Evolutionary conservation across 192 early-diverging fungal species (phyloP), one percentile per base, ranked within the genome.

Genomic region (Funneliformis mosseae): DNA sequence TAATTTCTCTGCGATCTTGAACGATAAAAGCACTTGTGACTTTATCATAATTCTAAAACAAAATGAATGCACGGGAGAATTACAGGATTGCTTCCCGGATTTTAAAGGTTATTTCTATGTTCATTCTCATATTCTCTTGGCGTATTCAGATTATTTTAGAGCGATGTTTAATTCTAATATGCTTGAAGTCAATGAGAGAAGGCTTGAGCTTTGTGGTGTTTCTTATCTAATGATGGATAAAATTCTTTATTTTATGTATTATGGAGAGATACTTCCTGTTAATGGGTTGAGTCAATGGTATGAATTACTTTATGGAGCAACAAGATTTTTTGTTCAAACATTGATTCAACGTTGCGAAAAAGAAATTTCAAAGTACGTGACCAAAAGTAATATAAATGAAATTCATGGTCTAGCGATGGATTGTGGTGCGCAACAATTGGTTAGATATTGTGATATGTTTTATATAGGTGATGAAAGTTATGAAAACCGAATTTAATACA

Each of bases 371-470:
- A 46, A 46, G 3, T 73, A 48, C 11, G 4, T 73, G 2, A 73
- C 23, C 28, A 27, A 48, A 5, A 23, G 48, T 10, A 73, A 73
- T 16, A 45, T 46, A 14, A 25, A 48, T 5, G 71, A 73, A 33
- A 10, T 73, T 25, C 10, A 23, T 7, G 10, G 4, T 5, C 14
- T 73, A 27, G 27, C 46, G 5, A 50, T 14, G 4, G 71, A 48
- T 25, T 73, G 71, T 73, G 46, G 71, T 55, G 42, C 71, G 16
- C n/a, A 73, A 48, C 43, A 48, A 73, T 48, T 73, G 14, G 0
- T 55, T 6, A 73, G 23, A 14, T 73, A 73, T 73, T 73, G 71
- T 48, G 21, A 73, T 50, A 38, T 43, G 28, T 42, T 70, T 33
- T 33, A 33, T 33, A 33, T 33, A 33, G 33, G 33, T 33, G 33